A percentile compares a stretch with the other conserved stretches of the same genome.
Conservation (phyloP, 2,329 filamentous ascomycete genomes). For the Kalmusia sp. region DNA sequence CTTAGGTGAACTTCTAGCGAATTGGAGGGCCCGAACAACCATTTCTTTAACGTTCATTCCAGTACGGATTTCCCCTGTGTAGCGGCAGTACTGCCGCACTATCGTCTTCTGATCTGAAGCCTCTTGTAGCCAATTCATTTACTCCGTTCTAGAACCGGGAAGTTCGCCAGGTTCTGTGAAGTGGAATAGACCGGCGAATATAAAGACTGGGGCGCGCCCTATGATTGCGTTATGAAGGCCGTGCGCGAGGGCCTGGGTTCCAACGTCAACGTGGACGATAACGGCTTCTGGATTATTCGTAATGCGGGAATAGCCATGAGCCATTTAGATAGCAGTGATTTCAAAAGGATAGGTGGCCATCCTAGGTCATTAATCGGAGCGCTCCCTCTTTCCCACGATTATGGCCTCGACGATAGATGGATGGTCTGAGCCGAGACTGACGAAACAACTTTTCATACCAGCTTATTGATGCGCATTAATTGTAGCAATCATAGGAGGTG, state of each 20-base stretch:
- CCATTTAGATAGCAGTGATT: constrained; percentile 24
- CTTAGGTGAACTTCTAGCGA: constrained; percentile 31
- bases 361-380: constrained; percentile 15
- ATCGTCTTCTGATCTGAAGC: constrained; percentile 52
- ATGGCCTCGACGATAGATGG: constrained; percentile 30
- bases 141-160: constrained; percentile 42
- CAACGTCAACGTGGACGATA: constrained; percentile 74
- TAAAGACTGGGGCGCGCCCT: constrained; percentile 39
- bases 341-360: constrained; percentile 27
- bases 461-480: constrained; percentile 7
- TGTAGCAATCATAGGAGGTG: not conserved
- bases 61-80: constrained; percentile 36
- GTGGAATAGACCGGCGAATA: constrained; percentile 55
- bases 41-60: constrained; percentile 36
- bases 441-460: constrained; percentile 21
- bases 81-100: constrained; percentile 40
- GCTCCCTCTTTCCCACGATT: constrained; percentile 25
- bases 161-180: constrained; percentile 54
- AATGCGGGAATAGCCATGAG: constrained; percentile 43
- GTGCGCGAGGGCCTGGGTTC: constrained; percentile 74
- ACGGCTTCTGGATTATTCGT: constrained; percentile 75
- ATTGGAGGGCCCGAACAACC: constrained; percentile 33
- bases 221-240: constrained; percentile 67
- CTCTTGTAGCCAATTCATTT: constrained; percentile 55
- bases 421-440: constrained; percentile 33